These are phyloP conservation scores for Hirschfeldia incana DNA, from an alignment of 345 rosid species.

Conservation along the genomic window DNA sequence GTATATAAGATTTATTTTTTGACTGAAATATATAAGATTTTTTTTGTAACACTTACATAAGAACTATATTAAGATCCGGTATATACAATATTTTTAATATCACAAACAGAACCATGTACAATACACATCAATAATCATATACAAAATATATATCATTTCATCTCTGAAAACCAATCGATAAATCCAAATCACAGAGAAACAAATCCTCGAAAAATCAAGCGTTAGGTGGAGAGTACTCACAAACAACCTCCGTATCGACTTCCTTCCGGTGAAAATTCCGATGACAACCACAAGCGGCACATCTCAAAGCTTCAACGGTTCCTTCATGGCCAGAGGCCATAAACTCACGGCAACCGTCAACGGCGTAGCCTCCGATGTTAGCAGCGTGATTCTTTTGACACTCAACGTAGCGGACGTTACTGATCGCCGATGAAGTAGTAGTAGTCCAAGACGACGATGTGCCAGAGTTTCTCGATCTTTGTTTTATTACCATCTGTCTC, in stretches of 20 bases:
- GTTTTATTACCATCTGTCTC: slow-evolving; percentile 49
- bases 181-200: slow-evolving; percentile 9
- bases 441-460: slow-evolving; percentile 38
- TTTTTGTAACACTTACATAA: neutral
- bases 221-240: slow-evolving; percentile 69
- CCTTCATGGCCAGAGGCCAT: slow-evolving; percentile 60
- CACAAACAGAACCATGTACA: slow-evolving; percentile 25
- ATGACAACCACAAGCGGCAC: slow-evolving; percentile 84
- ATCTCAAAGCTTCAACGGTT: slow-evolving; percentile 46
- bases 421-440: slow-evolving; percentile 40
- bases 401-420: slow-evolving; percentile 53
- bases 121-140: slow-evolving; percentile 38
- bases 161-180: slow-evolving; percentile 28
- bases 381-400: slow-evolving; percentile 82
- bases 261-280: slow-evolving; percentile 73
- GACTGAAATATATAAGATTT: too few species aligned
- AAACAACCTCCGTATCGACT: slow-evolving; percentile 58
- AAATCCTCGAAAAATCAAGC: slow-evolving; percentile 12
- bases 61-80: neutral
- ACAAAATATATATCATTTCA: slow-evolving; percentile 22
- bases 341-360: slow-evolving; percentile 83
- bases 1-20: too few species aligned
- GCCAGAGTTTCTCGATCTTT: slow-evolving; percentile 41
- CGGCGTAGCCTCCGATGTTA: slow-evolving; percentile 71
- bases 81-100: neutral